A percentile compares a stretch with the other conserved stretches of the same genome.
Evolutionary conservation across 2,329 filamentous ascomycete species (phyloP).

Genomic region (Xylariaceae sp.): DNA sequence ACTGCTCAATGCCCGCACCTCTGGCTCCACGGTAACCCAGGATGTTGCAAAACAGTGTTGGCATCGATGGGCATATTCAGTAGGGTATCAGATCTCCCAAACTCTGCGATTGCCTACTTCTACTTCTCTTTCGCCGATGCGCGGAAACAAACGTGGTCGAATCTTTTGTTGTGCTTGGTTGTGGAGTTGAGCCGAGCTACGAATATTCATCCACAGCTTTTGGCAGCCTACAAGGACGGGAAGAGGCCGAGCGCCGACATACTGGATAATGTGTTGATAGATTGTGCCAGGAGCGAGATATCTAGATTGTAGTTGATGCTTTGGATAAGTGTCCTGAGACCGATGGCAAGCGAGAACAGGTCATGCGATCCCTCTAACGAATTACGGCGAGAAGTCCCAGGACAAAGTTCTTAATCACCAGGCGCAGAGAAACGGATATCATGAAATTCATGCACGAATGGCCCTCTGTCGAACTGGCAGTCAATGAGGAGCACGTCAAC

Average conservation of each 20-base stretch:
- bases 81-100: no score
- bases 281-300: not conserved
- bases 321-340: not conserved
- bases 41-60: not conserved
- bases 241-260: not conserved
- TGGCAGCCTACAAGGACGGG: not conserved
- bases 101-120: not conserved
- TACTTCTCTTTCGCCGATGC: not conserved
- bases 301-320: not conserved
- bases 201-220: not conserved
- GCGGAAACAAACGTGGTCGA: not conserved
- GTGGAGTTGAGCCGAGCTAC: not conserved
- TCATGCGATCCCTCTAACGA: not conserved
- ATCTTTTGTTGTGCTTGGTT: not conserved
- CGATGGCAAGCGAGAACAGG: not conserved
- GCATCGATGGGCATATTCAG: not conserved
- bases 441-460: not conserved
- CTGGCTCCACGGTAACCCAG: not conserved
- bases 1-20: not conserved
- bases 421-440: not conserved
- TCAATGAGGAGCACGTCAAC: not conserved
- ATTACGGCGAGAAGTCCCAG: not conserved
- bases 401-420: not conserved
- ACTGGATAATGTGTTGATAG: not conserved
- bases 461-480: not conserved